Conservation (phyloP, 1,284 basidiomycete species). For the Ceratobasidium sp. region DNA sequence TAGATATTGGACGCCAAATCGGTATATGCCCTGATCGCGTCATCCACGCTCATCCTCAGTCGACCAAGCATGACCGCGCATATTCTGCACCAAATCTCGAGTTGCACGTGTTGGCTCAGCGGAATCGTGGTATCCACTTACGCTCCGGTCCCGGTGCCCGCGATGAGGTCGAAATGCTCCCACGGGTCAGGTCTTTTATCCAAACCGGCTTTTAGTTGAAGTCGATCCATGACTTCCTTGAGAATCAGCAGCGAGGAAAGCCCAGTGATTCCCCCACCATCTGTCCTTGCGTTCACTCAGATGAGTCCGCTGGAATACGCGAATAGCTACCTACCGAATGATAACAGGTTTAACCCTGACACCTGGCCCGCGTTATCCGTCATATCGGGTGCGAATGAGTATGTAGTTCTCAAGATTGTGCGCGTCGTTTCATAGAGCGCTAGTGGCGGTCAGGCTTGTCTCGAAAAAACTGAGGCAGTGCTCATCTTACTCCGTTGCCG, state of each 20-base stretch:
- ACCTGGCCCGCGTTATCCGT: too few relatives aligned
- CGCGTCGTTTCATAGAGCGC: too few relatives aligned
- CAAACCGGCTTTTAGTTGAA: not conserved
- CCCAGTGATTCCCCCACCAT: not conserved
- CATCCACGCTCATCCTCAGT: slow-evolving; percentile 46
- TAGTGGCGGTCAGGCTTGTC: too few relatives aligned
- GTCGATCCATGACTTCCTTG: not conserved
- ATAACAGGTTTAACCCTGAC: too few relatives aligned
- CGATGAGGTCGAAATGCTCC: slow-evolving; percentile 17
- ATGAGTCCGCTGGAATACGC: too few relatives aligned
- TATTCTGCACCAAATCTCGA: slow-evolving; percentile 44
- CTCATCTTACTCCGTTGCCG: too few relatives aligned
- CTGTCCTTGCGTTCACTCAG: too few relatives aligned
- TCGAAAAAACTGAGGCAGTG: too few relatives aligned
- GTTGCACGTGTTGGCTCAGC: not conserved
- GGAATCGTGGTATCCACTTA: not conserved
- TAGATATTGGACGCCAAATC: slow-evolving; percentile 21
- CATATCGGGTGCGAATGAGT: too few relatives aligned
- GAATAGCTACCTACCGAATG: too few relatives aligned
- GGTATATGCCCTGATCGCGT: slow-evolving; percentile 31
- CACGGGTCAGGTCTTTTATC: not conserved
- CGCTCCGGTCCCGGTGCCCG: slow-evolving; percentile 22
- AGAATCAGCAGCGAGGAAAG: not conserved
- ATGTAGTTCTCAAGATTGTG: too few relatives aligned
- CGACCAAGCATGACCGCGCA: slow-evolving; percentile 49